Evolutionary conservation across 768 basidiomycete species (phyloP), one percentile per base, ranked within the genome.

Genomic region (Hygrocybe punicea): DNA sequence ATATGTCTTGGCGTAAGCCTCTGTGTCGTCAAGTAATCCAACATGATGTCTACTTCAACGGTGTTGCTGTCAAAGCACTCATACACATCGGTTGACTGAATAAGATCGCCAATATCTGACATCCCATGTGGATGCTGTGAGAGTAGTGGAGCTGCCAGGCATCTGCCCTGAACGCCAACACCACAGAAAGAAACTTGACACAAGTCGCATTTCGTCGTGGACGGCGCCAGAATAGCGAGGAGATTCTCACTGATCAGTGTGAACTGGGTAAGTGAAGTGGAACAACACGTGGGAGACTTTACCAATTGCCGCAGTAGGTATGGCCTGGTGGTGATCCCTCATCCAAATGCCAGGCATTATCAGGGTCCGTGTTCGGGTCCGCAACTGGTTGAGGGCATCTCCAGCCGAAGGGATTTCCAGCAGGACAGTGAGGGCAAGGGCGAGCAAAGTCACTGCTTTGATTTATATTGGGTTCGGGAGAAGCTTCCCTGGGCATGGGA

Each of bases 161-260:
- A 93, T 48, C 91, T 84, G 14, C 81, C 82, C 55, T 84, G 89
- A 21, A 93, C 80, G 48, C 82, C 82, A 57, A 93, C 84, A 9
- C 91, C 91, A 65, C 91, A 93, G 69, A 93, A 93, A 1, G 79
- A 87, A 7, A 89, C 84, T 58, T 85, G 84, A 62, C 91, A 93
- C 60, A 93, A 80, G 67, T 92, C 91, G 65, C 91, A 93, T 70
- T 82, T 86, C 23, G 88, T 82, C n/a, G 91, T 90, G 33, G 83
- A 71, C 13, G 91, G 91, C 11, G 91, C 89, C 33, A 73, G 76
- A 3, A 86, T 70, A 24, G 89, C 88, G 23, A 91, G 81, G 4
- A 91, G 66, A 64, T 82, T 89, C 71, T 92, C 91, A 65, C 89
- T 91, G 50, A 13, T 59, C 19, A 9, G 37, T 45, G 39, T 10